Evolutionary conservation across 2,329 filamentous ascomycete species (phyloP), one percentile per base, ranked within the genome.

Genomic region (Fusarium sp.): DNA sequence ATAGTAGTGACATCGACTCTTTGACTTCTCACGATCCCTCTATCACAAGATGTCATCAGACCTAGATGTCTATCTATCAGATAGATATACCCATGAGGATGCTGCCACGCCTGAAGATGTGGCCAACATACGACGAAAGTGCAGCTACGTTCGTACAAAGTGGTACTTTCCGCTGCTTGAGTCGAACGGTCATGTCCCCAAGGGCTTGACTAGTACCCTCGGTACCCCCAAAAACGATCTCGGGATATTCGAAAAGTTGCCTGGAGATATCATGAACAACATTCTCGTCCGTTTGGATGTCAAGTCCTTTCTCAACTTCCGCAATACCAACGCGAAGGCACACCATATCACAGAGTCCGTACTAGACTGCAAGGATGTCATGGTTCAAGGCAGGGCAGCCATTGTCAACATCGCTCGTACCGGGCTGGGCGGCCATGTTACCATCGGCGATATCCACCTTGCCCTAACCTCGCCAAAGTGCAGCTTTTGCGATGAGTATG

Each of bases 301-400:
- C 0, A 4, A 35, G 12, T 35, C 48, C 3, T 51, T 51, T 3
- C n/a, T 10, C 2, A 5, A 5, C 3, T 51, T 51, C 14, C 31
- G 48, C 5, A 51, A 25, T 9, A 12, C 16, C 1, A 51, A 51
- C 3, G n/a, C 31, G 0, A 51, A 37, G 4, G 18, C 48, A 0
- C 31, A 51, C 7, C 4, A 9, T 0, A 8, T 37, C 5, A 19
- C 48, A 3, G 12, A 35, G 10, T 7, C 12, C 0, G 12, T 25
- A 2, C 4, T 25, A 1, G n/a, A 51, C 12, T 51, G 31, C 6
- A 25, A 25, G 10, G 31, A 25, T 7, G n/a, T 51, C 1, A 15
- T 51, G 31, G 0, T 0, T 7, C 9, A 35, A 35, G 48, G 6
- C 2, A 19, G 9, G 4, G 0, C 16, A 7, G 31, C 31, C 1